These are phyloP conservation scores for Ogataea haglerorum DNA, from an alignment of 805 yeast species.

Conservation along the genomic window DNA sequence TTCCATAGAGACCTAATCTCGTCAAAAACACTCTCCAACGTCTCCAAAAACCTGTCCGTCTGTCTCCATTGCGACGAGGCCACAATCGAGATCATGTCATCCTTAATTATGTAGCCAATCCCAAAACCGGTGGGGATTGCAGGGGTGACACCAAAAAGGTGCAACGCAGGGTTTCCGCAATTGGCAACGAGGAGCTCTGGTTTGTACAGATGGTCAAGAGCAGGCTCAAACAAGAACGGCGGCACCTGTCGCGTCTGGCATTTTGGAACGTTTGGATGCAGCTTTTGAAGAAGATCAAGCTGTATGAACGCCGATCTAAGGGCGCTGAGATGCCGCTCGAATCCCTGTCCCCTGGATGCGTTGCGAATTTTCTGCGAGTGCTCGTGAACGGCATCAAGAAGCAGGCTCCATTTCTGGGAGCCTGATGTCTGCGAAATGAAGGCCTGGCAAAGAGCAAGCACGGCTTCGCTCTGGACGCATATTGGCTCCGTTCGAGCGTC, in stretches of 20 bases:
- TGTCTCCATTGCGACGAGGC: conserved; percentile 61
- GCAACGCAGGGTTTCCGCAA: conserved; percentile 59
- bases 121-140: conserved; percentile 58
- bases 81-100: conserved; percentile 47
- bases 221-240: conserved; percentile 43
- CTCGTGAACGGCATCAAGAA: conserved; percentile 47
- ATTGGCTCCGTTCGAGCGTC: conserved; percentile 70
- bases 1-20: conserved; percentile 42
- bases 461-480: conserved; percentile 56
- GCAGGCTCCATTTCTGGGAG: conserved; percentile 45
- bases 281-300: conserved; percentile 41
- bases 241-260: conserved; percentile 35
- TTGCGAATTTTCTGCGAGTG: conserved; percentile 48
- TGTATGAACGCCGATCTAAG: conserved; percentile 54
- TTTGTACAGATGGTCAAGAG: conserved; percentile 33
- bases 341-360: conserved; percentile 63
- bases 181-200: conserved; percentile 43
- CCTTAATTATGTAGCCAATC: conserved; percentile 52
- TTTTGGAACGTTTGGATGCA: conserved; percentile 42
- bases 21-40: conserved; percentile 47
- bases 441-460: conserved; percentile 52
- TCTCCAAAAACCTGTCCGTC: conserved; percentile 51
- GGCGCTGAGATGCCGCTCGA: conserved; percentile 69
- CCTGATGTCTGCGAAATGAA: conserved; percentile 56
- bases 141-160: conserved; percentile 59